These are phyloP conservation scores for Beauveria varroae DNA, from an alignment of 2,329 filamentous ascomycete species.

Conservation along the genomic window DNA sequence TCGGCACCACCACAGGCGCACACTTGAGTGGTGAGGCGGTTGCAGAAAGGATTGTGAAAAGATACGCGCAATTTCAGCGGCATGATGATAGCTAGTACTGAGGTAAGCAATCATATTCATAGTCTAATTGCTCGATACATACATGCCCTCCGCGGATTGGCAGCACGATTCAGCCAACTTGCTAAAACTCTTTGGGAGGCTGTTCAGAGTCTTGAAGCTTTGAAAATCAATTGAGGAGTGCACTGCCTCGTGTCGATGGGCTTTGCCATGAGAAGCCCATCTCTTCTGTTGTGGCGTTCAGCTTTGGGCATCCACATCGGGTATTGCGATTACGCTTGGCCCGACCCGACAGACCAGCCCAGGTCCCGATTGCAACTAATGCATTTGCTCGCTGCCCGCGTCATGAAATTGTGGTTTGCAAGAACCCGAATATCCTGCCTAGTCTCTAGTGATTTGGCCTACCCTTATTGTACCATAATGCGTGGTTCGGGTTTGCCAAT, in stretches of 20 bases:
- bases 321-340: constrained; percentile 1
- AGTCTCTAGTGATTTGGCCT: background rate
- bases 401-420: background rate
- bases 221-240: too few relatives aligned
- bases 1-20: constrained; percentile 84
- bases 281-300: background rate
- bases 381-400: too few relatives aligned
- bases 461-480: background rate
- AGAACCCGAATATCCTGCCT: background rate
- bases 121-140: too few relatives aligned
- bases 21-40: constrained; percentile 86
- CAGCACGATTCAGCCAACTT: too few relatives aligned
- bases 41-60: constrained; percentile 53
- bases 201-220: too few relatives aligned
- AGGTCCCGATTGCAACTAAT: background rate
- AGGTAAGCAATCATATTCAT: too few relatives aligned
- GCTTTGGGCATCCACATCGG: background rate
- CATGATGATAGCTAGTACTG: background rate
- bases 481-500: background rate
- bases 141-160: too few relatives aligned
- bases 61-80: constrained; percentile 33
- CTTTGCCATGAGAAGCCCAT: background rate
- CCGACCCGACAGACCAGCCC: background rate
- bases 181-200: too few relatives aligned
- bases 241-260: too few relatives aligned